A percentile compares a stretch with the other conserved stretches of the same genome.
phyloP scores from a whole-genome alignment of 306 rosid genomes.

The Cicer judaicum region DNA sequence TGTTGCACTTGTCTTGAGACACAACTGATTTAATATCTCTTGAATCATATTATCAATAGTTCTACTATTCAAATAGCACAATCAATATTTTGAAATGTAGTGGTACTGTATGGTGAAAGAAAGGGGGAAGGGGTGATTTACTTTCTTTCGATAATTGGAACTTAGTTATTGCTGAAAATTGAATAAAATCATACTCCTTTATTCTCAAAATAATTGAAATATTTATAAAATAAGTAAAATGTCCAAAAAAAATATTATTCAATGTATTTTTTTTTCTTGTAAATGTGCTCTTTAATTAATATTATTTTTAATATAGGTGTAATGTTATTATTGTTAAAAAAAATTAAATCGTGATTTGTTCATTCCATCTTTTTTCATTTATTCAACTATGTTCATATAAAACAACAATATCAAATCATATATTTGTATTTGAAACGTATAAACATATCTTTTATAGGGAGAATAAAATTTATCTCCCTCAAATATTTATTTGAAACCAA shows the following conservation, averaged over 20 bases:
- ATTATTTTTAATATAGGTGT: no score
- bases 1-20: slow-evolving; percentile 29
- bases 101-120: not conserved
- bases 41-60: not conserved
- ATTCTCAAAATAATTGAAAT: no score
- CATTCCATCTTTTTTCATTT: not conserved
- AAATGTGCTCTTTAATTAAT: no score
- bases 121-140: not conserved
- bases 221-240: no score
- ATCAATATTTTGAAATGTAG: not conserved
- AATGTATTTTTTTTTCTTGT: no score
- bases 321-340: no score
- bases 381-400: not conserved
- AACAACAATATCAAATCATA: not conserved
- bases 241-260: no score
- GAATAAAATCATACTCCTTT: not conserved
- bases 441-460: no score
- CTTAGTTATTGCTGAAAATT: not conserved
- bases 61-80: slow-evolving; percentile 1
- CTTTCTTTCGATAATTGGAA: not conserved
- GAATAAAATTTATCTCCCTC: no score
- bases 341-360: no score
- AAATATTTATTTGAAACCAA: no score
- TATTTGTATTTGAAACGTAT: no score
- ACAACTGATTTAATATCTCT: not conserved